Evolutionary conservation across 1,284 basidiomycete species (phyloP), one percentile per base, ranked within the genome.

Genomic region (Microstroma glucosiphilum): DNA sequence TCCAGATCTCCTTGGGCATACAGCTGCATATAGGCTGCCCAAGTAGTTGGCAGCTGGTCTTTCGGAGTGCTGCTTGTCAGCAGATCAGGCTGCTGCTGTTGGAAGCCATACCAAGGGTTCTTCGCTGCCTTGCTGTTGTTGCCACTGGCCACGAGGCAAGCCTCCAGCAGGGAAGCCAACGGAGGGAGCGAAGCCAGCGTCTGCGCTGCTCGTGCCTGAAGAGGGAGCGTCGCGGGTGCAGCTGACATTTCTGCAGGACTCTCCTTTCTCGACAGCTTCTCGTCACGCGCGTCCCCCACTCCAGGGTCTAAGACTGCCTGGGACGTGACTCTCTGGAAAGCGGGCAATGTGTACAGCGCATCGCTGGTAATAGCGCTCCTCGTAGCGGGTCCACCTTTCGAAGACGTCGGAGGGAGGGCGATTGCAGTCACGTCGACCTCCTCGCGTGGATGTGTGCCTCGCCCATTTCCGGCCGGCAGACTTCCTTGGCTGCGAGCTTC

Each of bases 1-100:
- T 62, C 61, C 2, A 62, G 1, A 12, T 62, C 61, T 12, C 61
- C 61, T 30, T 19, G 30, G 15, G 61, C 26, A 30, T 62, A 62
- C 25, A 59, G 19, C 43, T 43, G 15, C n/a, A 62, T 41, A 43
- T 61, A 62, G 15, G 23, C 57, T 6, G 26, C 40, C 61, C 61
- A 62, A 13, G 48, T 42, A 17, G 23, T 49, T 1, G 61, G 61
- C n/a, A 62, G 13, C 17, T 11, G 13, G 17, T 62, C 61, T 41
- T 59, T 58, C n/a, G 49, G 15, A 17, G 61, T 37, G 30, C 30
- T 37, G 30, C 30, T 37, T 37, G 30, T 37, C 30, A 37, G 30
- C 30, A 58, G 7, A 25, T 6, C 17, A 21, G 23, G 21, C 59
- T 19, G 26, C 60, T 42, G 6, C 30, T 40, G 17, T 61, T 61